These are phyloP conservation scores for Immersiporthe knoxdaviesiana DNA, from an alignment of 2,329 filamentous ascomycete species.

Conservation along the genomic window DNA sequence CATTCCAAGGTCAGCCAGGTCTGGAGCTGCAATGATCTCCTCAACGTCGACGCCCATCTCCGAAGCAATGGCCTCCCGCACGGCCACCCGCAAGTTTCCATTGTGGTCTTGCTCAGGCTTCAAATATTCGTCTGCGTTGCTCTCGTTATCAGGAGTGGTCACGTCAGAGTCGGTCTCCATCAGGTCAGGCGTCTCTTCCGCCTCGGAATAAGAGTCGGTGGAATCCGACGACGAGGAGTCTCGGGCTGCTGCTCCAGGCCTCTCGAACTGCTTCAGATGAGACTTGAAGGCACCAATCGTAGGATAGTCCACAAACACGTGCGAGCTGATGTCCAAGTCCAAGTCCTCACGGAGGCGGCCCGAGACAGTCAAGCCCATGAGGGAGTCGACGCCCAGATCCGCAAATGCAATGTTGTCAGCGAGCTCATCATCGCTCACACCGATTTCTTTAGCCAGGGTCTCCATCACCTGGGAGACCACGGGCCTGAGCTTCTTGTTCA, in stretches of 20 bases:
- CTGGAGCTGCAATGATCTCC: slow-evolving; percentile 59
- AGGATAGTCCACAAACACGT: slow-evolving; percentile 57
- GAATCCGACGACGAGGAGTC: slow-evolving; percentile 37
- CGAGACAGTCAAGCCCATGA: slow-evolving; percentile 62
- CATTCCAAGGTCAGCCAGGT: slow-evolving; percentile 61
- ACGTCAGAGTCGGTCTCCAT: slow-evolving; percentile 49
- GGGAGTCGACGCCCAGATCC: slow-evolving; percentile 63
- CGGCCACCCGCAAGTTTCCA: slow-evolving; percentile 52
- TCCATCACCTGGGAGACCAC: slow-evolving; percentile 52
- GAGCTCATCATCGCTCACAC: slow-evolving; percentile 57
- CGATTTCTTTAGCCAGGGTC: slow-evolving; percentile 60
- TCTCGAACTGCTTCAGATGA: slow-evolving; percentile 47
- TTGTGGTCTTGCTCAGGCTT: slow-evolving; percentile 43
- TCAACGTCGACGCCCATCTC: slow-evolving; percentile 74
- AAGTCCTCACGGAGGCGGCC: slow-evolving; percentile 62
- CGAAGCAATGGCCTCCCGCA: slow-evolving; percentile 69
- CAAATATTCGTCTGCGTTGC: slow-evolving; percentile 49
- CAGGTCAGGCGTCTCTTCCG: slow-evolving; percentile 24
- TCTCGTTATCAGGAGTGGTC: slow-evolving; percentile 58
- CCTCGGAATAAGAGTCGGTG: slow-evolving; percentile 39
- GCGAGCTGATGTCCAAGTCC: slow-evolving; percentile 56
- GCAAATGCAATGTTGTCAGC: slow-evolving; percentile 59
- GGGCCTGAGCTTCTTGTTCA: slow-evolving; percentile 55
- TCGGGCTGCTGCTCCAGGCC: slow-evolving; percentile 14
- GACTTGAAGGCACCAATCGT: slow-evolving; percentile 58